Base-by-base conservation (phyloP, 805 yeast species). In the Monosporozyma unispora region DNA sequence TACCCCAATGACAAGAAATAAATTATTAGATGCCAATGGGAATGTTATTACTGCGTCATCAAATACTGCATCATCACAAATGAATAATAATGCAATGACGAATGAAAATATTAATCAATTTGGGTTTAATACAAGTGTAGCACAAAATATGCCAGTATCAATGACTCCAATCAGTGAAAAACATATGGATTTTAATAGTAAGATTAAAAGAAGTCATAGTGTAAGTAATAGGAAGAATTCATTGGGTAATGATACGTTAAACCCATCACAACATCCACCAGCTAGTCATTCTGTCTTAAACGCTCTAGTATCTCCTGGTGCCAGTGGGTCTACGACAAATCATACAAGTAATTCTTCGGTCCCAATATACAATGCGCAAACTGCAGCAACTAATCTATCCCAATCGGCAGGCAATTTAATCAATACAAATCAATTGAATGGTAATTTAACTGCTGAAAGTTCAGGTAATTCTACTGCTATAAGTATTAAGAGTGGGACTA, bases 131-230 rank as follows among this genome's bases (percentile, higher is more conserved):
- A 75, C 81, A 1, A 66, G 76, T 14, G 75, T 73, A 29, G 72
- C 77, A 3, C 70, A 74, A 7, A 66, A 69, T 49, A 62, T 76
- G 3, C 81, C 87, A 1, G 69, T 81, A 57, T 78, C 87, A 0
- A 85, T 86, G 93, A 86, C 95, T 0, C 95, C 93, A 1, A 80
- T 85, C 4, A 76, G 87, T 2, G 95, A 86, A 56, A 81, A 71
- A 49, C 62, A 68, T 37, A 61, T 56, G 39, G 66, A 61, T 53
- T 56, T 60, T 44, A 57, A 59, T 8, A 50, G 47, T 35, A 56
- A 57, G 41, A 33, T 57, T 0, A 60, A 55, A 47, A 56, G 62
- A 45, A 55, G 59, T 8, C 60, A 54, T 11, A 60, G 64, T 45
- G 50, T 54, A 8, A 49, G 52, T 16, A 56, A 57, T n/a, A 51